These are phyloP conservation scores for Trichoderma erinaceum DNA, from an alignment of 495 filamentous ascomycete species.

Conservation along the genomic window DNA sequence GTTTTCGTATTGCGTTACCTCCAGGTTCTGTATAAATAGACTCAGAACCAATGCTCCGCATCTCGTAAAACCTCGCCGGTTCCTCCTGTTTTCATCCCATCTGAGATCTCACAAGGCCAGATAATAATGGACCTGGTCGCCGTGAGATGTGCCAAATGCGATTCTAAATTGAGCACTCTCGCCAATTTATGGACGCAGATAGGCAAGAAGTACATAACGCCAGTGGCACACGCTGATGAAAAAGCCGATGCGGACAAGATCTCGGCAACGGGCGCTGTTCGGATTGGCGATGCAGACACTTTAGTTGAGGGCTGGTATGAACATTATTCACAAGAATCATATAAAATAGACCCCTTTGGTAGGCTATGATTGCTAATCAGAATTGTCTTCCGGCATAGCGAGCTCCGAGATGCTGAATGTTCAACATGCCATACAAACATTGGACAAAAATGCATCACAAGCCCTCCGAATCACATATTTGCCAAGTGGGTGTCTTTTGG, in stretches of 20 bases:
- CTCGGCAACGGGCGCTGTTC: slow-evolving; percentile 18
- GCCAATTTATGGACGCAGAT: slow-evolving; percentile 41
- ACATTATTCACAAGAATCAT: background rate
- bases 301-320: slow-evolving; percentile 32
- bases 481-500: slow-evolving; percentile 23
- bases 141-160: slow-evolving; percentile 37
- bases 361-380: background rate
- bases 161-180: slow-evolving; percentile 29
- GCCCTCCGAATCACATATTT: slow-evolving; percentile 32
- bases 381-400: slow-evolving; percentile 18
- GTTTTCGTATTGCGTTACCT: background rate
- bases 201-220: slow-evolving; percentile 38
- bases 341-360: slow-evolving; percentile 9
- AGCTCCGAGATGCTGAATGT: slow-evolving; percentile 31
- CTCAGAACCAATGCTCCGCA: background rate
- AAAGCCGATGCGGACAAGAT: slow-evolving; percentile 18
- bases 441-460: slow-evolving; percentile 28
- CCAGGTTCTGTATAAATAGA: background rate
- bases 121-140: slow-evolving; percentile 28
- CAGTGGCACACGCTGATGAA: slow-evolving; percentile 26
- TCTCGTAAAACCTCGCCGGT: background rate
- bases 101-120: background rate
- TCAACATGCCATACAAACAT: slow-evolving; percentile 23
- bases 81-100: background rate
- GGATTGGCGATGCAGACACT: slow-evolving; percentile 26